Conservation (phyloP, 108 stramenopile species). For the Cyclotella atomus region DNA sequence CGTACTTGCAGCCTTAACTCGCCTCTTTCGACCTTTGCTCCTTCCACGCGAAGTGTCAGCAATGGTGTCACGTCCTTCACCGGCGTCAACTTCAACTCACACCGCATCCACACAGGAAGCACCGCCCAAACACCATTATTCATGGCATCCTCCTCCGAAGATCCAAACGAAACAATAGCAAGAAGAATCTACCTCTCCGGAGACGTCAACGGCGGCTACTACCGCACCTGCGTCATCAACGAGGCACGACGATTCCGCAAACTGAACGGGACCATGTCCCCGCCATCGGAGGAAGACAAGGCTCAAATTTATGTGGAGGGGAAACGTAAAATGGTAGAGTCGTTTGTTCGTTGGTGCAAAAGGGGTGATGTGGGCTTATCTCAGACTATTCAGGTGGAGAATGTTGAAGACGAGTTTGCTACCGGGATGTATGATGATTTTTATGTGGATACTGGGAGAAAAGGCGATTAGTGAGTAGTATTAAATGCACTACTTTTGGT, state of each 20-base stretch:
- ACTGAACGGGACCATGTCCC: conserved; percentile 80
- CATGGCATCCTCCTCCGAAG: not conserved
- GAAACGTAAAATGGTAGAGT: conserved; percentile 79
- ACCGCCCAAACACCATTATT: not conserved
- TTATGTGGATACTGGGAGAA: conserved; percentile 65
- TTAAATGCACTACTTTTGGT: not conserved
- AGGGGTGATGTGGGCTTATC: conserved; percentile 72
- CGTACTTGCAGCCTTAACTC: not conserved
- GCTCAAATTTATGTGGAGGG: conserved; percentile 88
- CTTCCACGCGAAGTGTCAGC: not conserved
- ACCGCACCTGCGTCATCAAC: conserved; percentile 79
- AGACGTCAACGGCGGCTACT: conserved; percentile 85
- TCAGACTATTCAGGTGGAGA: conserved; percentile 58
- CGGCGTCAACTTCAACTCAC: not conserved
- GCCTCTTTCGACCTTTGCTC: not conserved
- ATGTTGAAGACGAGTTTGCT: conserved; percentile 73
- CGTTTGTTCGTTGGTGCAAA: conserved; percentile 86
- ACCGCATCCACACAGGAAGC: not conserved
- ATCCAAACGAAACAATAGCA: conserved; percentile 63
- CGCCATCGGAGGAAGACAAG: conserved; percentile 60
- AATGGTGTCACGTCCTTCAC: not conserved
- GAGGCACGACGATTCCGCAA: conserved; percentile 80
- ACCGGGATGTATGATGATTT: conserved; percentile 87
- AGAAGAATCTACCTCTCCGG: conserved; percentile 72
- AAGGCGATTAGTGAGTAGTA: not conserved